Conservation (phyloP, 2,329 filamentous ascomycete species). For the Colletotrichum spinosum region DNA sequence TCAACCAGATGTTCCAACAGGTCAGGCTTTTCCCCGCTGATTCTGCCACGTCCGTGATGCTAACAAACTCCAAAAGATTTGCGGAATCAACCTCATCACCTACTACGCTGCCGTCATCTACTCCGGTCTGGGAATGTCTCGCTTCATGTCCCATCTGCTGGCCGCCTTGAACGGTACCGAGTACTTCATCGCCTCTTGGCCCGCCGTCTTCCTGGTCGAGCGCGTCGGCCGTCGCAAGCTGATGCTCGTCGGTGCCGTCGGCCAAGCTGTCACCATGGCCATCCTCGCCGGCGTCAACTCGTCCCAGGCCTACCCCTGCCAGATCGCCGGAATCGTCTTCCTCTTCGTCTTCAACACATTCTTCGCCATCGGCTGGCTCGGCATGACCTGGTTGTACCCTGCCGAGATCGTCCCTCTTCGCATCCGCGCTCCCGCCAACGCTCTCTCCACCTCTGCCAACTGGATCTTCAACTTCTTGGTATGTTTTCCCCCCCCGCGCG, state of each 20-base stretch:
- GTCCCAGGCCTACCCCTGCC: constrained; percentile 39
- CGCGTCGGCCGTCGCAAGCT: constrained; percentile 75
- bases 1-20: constrained; percentile 66
- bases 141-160: constrained; percentile 67
- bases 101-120: constrained; percentile 42
- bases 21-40: no score
- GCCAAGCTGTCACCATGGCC: constrained; percentile 75
- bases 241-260: constrained; percentile 77
- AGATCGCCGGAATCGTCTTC: constrained; percentile 55
- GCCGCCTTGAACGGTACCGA: constrained; percentile 65
- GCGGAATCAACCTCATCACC: constrained; percentile 45
- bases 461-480: constrained; percentile 73
- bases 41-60: no score
- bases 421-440: constrained; percentile 71
- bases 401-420: constrained; percentile 70
- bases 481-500: constrained; percentile 13
- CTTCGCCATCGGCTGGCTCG: constrained; percentile 70
- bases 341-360: constrained; percentile 73
- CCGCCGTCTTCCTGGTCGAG: constrained; percentile 71
- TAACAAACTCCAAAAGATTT: constrained; percentile 43
- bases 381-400: constrained; percentile 72
- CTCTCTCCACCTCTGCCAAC: constrained; percentile 64
- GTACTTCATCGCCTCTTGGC: constrained; percentile 66
- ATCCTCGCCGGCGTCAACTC: constrained; percentile 63
- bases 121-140: constrained; percentile 61